Conservation (phyloP, 768 basidiomycete species). For the Boletus reticulatus region DNA sequence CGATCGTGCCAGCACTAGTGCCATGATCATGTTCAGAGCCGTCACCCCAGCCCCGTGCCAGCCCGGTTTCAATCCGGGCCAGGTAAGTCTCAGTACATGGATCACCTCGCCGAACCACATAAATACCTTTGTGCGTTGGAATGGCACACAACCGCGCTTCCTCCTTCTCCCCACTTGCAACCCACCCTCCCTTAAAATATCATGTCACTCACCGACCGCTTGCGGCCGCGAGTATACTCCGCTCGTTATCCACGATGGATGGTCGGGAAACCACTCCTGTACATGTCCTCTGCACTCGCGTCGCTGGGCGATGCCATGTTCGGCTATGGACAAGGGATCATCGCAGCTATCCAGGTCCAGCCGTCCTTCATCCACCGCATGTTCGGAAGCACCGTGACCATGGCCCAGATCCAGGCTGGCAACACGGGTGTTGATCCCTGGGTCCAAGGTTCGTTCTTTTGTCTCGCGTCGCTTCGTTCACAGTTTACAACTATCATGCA, state of each 20-base stretch:
- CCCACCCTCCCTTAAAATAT: constrained; percentile 11
- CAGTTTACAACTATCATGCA: constrained; percentile 14
- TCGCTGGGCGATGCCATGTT: constrained; percentile 58
- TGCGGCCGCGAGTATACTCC: constrained; percentile 39
- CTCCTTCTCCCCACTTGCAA: not conserved
- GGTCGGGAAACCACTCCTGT: constrained; percentile 47
- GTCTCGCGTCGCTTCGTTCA: not conserved
- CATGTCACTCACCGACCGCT: constrained; percentile 27
- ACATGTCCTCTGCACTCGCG: constrained; percentile 51
- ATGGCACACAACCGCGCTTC: not conserved
- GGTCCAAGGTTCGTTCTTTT: constrained; percentile 38
- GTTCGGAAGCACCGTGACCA: constrained; percentile 45
- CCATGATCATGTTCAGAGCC: not conserved
- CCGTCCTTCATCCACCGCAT: constrained; percentile 50
- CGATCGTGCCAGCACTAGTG: not conserved
- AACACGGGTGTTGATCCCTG: constrained; percentile 46
- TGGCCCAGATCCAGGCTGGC: constrained; percentile 42
- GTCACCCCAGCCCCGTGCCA: not conserved
- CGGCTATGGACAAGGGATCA: constrained; percentile 53
- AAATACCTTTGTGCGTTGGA: constrained; percentile 16
- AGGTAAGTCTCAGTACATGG: constrained; percentile 15
- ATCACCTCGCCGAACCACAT: constrained; percentile 9
- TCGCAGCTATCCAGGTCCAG: constrained; percentile 50
- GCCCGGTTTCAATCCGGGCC: constrained; percentile 21
- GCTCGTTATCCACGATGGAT: constrained; percentile 53